These are phyloP conservation scores for Phytopythium boreale DNA, from an alignment of 352 stramenopile genomes.

Conservation along the genomic window DNA sequence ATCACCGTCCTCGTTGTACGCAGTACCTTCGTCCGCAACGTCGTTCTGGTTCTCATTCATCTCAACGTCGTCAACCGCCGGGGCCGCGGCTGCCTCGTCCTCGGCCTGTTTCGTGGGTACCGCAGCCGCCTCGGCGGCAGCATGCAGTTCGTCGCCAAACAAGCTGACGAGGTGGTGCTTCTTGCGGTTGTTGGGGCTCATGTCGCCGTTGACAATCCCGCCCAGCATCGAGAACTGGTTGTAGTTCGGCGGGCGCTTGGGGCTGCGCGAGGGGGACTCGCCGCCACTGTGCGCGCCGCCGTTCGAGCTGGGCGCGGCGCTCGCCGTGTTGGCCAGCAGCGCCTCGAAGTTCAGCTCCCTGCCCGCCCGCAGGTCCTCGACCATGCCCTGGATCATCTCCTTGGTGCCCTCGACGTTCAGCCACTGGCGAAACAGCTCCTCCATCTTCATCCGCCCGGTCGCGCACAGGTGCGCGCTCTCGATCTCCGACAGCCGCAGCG, in stretches of 20 bases:
- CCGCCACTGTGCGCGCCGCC: conserved; percentile 14
- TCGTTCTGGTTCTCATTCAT: conserved; percentile 29
- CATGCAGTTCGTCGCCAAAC: conserved; percentile 72
- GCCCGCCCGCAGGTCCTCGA: conserved; percentile 72
- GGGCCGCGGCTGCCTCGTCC: conserved; percentile 1
- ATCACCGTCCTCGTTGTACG: conserved; percentile 17
- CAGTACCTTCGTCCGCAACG: conserved; percentile 2
- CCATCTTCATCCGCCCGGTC: conserved; percentile 83
- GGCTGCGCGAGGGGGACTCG: conserved; percentile 67
- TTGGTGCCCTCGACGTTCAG: conserved; percentile 84
- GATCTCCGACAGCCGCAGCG: conserved; percentile 77
- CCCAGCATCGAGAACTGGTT: conserved; percentile 48
- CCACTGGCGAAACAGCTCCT: conserved; percentile 85
- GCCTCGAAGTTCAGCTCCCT: conserved; percentile 60
- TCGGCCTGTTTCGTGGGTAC: conserved; percentile 11
- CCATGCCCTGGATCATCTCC: conserved; percentile 81
- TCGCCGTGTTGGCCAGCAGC: conserved; percentile 18
- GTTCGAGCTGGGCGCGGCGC: conserved; percentile 7
- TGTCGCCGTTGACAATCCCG: conserved; percentile 18
- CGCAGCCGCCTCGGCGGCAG: conserved; percentile 12
- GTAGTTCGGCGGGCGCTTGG: conserved; percentile 81
- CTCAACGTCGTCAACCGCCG: conserved; percentile 38
- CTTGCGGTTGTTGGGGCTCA: conserved; percentile 41
- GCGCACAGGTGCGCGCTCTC: conserved; percentile 76
- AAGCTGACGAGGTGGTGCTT: conserved; percentile 72